Evolutionary conservation across 257 asterid genomes (phyloP).

Genomic region (Vinca minor): DNA sequence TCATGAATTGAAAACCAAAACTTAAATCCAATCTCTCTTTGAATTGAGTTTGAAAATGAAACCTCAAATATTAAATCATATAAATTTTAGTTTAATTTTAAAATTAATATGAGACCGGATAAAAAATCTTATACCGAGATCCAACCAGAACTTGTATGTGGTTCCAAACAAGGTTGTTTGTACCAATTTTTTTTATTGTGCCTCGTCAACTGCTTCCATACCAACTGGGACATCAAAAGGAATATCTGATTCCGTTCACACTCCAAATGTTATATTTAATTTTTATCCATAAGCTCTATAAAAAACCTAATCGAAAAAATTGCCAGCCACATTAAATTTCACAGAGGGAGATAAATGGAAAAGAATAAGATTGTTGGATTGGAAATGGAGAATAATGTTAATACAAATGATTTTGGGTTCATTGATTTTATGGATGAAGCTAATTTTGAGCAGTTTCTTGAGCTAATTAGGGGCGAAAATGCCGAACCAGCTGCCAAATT

Average conservation of each 20-base stretch:
- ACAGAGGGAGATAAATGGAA: slow-evolving; percentile 23
- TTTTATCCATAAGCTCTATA: not conserved
- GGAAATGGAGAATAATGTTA: slow-evolving; percentile 13
- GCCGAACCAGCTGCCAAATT: slow-evolving; percentile 22
- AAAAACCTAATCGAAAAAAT: not conserved
- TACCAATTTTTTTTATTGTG: not conserved
- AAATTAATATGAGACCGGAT: no score
- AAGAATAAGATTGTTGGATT: slow-evolving; percentile 2
- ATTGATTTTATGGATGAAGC: slow-evolving; percentile 52
- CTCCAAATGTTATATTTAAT: not conserved
- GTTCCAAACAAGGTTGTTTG: not conserved
- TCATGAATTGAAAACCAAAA: no score
- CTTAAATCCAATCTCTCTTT: no score
- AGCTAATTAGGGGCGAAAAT: slow-evolving; percentile 35
- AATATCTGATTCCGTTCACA: slow-evolving; percentile 30
- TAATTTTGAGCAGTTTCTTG: slow-evolving; percentile 37
- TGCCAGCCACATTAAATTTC: not conserved
- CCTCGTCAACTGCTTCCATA: not conserved
- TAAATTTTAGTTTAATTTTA: not conserved
- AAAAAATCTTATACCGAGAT: not conserved
- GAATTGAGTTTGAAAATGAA: no score
- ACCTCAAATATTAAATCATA: no score
- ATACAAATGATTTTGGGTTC: slow-evolving; percentile 29
- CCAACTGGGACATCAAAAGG: not conserved
- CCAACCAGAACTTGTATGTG: not conserved